A percentile compares a stretch with the other conserved stretches of the same genome.
Evolutionary conservation across 805 yeast genomes (phyloP).

Genomic region (Candida mattraensis): DNA sequence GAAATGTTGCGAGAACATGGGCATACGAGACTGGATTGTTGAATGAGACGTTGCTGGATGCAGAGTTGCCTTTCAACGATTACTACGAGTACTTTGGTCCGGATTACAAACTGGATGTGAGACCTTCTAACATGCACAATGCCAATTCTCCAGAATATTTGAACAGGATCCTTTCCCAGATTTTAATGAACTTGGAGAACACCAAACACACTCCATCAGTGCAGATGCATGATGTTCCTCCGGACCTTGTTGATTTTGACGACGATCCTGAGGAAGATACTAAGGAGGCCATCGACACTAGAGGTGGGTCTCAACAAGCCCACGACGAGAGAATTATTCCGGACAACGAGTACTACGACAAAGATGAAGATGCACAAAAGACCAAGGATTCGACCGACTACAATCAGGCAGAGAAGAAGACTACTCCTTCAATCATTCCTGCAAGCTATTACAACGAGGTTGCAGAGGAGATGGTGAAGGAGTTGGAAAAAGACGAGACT

Average conservation of each 20-base stretch:
- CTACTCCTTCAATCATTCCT: conserved; percentile 21
- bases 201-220: conserved; percentile 98
- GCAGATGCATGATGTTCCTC: conserved; percentile 86
- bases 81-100: conserved; percentile 98
- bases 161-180: conserved; percentile 77
- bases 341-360: conserved; percentile 76
- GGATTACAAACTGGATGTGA: conserved; percentile 89
- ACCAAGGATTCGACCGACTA: conserved; percentile 24
- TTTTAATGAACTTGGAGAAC: conserved; percentile 74
- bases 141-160: conserved; percentile 92
- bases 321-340: conserved; percentile 73
- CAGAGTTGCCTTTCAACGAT: conserved; percentile 87
- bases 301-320: conserved; percentile 87
- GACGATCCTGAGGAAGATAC: conserved; percentile 82
- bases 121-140: conserved; percentile 95
- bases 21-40: conserved; percentile 88
- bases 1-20: conserved; percentile 96
- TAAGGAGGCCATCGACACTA: conserved; percentile 74
- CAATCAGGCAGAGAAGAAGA: conserved; percentile 12
- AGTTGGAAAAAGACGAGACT: conserved; percentile 22
- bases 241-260: conserved; percentile 82
- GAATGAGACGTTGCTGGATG: conserved; percentile 73
- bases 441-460: conserved; percentile 27
- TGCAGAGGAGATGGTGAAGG: conserved; percentile 31
- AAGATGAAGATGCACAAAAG: conserved; percentile 46